Percentiles rank a stretch among this genome's conserved stretches.
phyloP scores from a whole-genome alignment of 2,329 filamentous ascomycete species.

The Aspergillus luchuensis region DNA sequence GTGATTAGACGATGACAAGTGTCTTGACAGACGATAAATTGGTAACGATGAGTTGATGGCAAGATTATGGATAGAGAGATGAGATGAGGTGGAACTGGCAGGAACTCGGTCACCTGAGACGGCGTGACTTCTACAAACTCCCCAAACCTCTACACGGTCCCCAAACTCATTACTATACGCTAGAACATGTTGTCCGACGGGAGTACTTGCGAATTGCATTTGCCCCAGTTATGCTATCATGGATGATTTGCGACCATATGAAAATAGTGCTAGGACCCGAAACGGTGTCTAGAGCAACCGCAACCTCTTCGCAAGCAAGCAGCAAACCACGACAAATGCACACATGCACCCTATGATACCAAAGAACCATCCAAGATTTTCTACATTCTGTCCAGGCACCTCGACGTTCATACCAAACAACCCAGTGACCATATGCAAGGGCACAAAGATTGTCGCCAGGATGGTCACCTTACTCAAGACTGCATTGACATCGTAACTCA shows the following conservation, averaged over 20 bases:
- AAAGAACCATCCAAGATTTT: conserved; percentile 49
- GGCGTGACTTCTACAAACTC: background rate
- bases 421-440: conserved; percentile 81
- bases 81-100: background rate
- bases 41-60: background rate
- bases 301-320: conserved; percentile 37
- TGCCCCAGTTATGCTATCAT: no score
- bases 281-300: conserved; percentile 34
- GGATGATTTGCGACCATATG: no score
- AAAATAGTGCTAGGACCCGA: no score
- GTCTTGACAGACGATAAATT: background rate
- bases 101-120: background rate
- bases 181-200: no score
- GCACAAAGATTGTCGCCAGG: conserved; percentile 87
- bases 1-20: background rate
- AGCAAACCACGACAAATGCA: conserved; percentile 39
- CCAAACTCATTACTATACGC: no score
- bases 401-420: conserved; percentile 55
- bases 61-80: background rate
- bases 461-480: conserved; percentile 93
- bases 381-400: conserved; percentile 44
- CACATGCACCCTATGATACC: conserved; percentile 49
- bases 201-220: no score
- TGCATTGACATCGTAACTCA: conserved; percentile 82
- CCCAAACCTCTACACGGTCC: no score